Conservation (phyloP, 108 stramenopile species). For the Cyclotella choctawhatcheeana region DNA sequence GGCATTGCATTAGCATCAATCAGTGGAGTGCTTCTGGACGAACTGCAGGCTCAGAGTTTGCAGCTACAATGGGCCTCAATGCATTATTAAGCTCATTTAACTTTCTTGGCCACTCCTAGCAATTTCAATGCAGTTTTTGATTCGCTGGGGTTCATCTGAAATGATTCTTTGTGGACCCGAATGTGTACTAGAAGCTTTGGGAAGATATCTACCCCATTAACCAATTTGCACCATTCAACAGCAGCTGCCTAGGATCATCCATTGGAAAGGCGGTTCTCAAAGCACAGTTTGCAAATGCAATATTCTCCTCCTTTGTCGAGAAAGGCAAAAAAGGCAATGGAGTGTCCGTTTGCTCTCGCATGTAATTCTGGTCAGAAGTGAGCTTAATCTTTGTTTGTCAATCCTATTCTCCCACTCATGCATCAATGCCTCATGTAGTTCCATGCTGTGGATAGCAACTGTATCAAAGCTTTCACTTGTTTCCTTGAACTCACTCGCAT, state of each 20-base stretch:
- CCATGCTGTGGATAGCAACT: slow-evolving; percentile 2
- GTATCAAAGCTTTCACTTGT: slow-evolving; percentile 40
- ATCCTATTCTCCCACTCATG: not conserved
- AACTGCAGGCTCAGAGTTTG: too few relatives aligned
- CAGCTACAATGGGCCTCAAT: too few relatives aligned
- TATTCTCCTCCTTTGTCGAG: slow-evolving; percentile 2
- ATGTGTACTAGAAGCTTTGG: slow-evolving; percentile 34
- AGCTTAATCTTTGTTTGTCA: slow-evolving; percentile 14
- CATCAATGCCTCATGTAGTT: slow-evolving; percentile 10
- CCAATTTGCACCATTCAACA: slow-evolving; percentile 31
- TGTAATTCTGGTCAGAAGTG: slow-evolving; percentile 28
- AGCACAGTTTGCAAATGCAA: not conserved
- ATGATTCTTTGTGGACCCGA: too few relatives aligned
- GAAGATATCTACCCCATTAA: slow-evolving; percentile 28
- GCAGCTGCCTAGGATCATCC: slow-evolving; percentile 19
- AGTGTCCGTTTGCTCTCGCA: slow-evolving; percentile 14
- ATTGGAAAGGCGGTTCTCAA: not conserved
- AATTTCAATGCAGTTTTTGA: too few relatives aligned
- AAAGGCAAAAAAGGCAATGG: slow-evolving; percentile 25
- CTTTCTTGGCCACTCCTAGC: too few relatives aligned
- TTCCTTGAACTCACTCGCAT: slow-evolving; percentile 37
- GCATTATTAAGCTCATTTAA: too few relatives aligned
- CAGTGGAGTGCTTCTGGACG: too few relatives aligned
- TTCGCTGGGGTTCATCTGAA: too few relatives aligned
- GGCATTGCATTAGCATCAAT: too few relatives aligned